phyloP scores from a whole-genome alignment of 78 protist genomes.

The Chrysochromulina tobinii region DNA sequence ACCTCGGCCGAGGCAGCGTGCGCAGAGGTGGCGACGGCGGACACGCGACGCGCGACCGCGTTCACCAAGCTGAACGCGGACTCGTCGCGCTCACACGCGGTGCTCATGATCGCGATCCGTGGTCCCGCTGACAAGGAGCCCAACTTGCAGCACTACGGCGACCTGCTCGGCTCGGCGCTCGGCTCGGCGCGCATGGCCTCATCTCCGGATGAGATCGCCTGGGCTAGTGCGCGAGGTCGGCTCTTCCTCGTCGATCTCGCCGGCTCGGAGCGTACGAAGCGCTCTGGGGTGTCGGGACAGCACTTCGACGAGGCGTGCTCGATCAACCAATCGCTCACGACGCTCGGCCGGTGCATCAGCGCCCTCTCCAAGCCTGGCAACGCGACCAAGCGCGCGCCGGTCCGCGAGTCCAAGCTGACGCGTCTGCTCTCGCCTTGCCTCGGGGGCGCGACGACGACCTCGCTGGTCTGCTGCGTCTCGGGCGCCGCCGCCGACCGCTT shows the following conservation, averaged over 20 bases:
- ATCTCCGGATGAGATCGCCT: no score
- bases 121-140: no score
- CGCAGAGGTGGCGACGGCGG: background rate
- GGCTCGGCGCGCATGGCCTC: no score
- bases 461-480: conserved; percentile 69
- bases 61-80: background rate
- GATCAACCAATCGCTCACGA: background rate
- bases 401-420: background rate
- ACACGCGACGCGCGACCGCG: background rate
- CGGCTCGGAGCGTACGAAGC: conserved; percentile 51
- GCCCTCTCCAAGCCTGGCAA: conserved; percentile 70
- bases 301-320: conserved; percentile 71
- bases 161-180: no score
- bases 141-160: no score
- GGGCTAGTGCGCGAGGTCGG: background rate
- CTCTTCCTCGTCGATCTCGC: conserved; percentile 38
- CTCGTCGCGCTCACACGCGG: conserved; percentile 22
- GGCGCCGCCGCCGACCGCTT: conserved; percentile 55
- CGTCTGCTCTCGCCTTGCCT: conserved; percentile 68
- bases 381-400: conserved; percentile 5
- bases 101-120: background rate
- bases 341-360: conserved; percentile 76
- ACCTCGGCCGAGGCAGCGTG: background rate
- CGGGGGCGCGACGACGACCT: conserved; percentile 82
- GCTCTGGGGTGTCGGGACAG: conserved; percentile 15